Evolutionary conservation across 2,329 filamentous ascomycete species (phyloP).

Genomic region (Fusarium brevicatenulatum): DNA sequence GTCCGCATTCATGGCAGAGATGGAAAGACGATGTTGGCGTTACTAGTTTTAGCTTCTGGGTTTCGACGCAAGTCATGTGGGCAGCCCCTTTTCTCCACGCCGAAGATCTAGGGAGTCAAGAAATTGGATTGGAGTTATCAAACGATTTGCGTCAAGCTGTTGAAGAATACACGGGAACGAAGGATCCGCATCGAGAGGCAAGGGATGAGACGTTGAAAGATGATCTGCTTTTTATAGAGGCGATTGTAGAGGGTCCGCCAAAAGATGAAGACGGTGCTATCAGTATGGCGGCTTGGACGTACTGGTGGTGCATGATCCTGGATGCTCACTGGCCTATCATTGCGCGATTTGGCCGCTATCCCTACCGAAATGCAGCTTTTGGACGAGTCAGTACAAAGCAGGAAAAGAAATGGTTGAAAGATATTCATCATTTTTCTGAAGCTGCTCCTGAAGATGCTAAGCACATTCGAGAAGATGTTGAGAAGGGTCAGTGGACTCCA

Average conservation of each 20-base stretch:
- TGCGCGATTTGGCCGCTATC: not conserved
- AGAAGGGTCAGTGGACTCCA: not conserved
- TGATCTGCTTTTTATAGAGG: not conserved
- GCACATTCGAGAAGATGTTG: not conserved
- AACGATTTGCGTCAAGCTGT: not conserved
- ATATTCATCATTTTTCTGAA: not conserved
- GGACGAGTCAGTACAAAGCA: not conserved
- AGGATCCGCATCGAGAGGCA: not conserved
- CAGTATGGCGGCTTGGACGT: not conserved
- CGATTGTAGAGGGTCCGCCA: not conserved
- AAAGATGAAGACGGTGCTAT: not conserved
- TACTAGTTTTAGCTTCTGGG: slow-evolving; percentile 1
- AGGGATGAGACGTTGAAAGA: not conserved
- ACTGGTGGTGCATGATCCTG: slow-evolving; percentile 20
- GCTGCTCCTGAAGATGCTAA: not conserved
- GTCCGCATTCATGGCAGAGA: not conserved
- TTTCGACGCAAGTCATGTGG: slow-evolving; percentile 4
- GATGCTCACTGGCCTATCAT: slow-evolving; percentile 22
- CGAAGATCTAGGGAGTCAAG: slow-evolving; percentile 6
- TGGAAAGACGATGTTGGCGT: not conserved
- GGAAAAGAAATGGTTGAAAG: not conserved
- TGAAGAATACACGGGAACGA: not conserved
- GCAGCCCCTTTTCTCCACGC: slow-evolving; percentile 7
- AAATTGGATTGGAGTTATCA: not conserved
- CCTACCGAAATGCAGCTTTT: slow-evolving; percentile 3